Conservation (phyloP, 495 filamentous ascomycete genomes). For the Hypoxylon trugodes region DNA sequence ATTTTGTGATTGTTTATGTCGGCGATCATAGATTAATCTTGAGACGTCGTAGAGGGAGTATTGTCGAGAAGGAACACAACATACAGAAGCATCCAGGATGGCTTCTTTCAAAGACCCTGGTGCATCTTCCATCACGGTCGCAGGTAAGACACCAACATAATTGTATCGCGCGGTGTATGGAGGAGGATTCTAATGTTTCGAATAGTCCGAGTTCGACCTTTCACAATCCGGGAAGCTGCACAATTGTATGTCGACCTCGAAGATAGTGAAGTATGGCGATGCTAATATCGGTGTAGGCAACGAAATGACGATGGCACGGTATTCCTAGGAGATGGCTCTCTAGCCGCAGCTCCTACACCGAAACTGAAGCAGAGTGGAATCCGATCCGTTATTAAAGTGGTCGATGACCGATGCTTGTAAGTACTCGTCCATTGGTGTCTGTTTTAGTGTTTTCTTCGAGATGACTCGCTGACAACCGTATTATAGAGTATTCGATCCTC, state of each 20-base stretch:
- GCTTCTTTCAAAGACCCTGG: slow-evolving; percentile 46
- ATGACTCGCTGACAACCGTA: background rate
- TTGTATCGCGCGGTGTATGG: slow-evolving; percentile 36
- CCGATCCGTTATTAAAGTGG: slow-evolving; percentile 90
- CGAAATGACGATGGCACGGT: slow-evolving; percentile 85
- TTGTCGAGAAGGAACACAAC: background rate
- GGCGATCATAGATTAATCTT: slow-evolving; percentile 19
- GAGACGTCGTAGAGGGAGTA: slow-evolving; percentile 15
- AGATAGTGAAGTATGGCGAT: too few relatives aligned
- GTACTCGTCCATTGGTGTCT: slow-evolving; percentile 51
- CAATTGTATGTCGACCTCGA: slow-evolving; percentile 61
- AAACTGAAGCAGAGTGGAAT: slow-evolving; percentile 89
- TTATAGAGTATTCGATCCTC: slow-evolving; percentile 91
- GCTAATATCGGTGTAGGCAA: too few relatives aligned
- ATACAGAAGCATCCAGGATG: slow-evolving; percentile 33
- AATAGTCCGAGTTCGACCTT: slow-evolving; percentile 89
- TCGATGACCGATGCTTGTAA: slow-evolving; percentile 96
- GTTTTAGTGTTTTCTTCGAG: background rate
- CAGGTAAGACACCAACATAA: slow-evolving; percentile 56
- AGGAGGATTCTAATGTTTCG: slow-evolving; percentile 37
- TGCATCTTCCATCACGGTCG: slow-evolving; percentile 51
- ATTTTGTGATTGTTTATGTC: slow-evolving; percentile 34
- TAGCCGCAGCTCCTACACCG: slow-evolving; percentile 83
- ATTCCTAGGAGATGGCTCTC: slow-evolving; percentile 93
- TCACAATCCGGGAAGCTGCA: slow-evolving; percentile 80